These are phyloP conservation scores for Aspergillus chevalieri DNA, from an alignment of 2,329 filamentous ascomycete genomes.

Conservation along the genomic window DNA sequence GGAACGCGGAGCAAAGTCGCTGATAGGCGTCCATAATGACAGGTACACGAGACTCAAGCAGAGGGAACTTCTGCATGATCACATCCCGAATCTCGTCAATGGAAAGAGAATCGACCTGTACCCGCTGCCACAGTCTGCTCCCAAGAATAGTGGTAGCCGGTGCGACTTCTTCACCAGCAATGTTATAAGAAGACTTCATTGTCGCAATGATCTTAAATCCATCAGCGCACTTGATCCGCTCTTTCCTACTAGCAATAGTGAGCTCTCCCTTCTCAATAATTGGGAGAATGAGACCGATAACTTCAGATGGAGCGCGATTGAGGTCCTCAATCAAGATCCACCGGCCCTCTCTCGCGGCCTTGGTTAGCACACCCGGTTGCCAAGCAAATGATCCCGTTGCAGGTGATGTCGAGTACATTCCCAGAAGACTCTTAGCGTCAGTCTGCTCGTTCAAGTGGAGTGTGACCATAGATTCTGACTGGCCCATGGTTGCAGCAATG, in stretches of 20 bases:
- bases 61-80: conserved; percentile 63
- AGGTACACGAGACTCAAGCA: conserved; percentile 53
- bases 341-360: conserved; percentile 84
- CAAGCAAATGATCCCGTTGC: conserved; percentile 86
- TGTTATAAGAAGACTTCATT: conserved; percentile 63
- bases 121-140: conserved; percentile 74
- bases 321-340: conserved; percentile 98
- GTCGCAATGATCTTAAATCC: conserved; percentile 91
- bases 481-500: conserved; percentile 71
- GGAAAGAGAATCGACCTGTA: conserved; percentile 62
- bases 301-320: conserved; percentile 87
- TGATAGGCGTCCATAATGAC: conserved; percentile 54
- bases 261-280: conserved; percentile 90
- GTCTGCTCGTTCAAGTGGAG: conserved; percentile 97
- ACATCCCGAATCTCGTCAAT: conserved; percentile 68
- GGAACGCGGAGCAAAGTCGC: conserved; percentile 35
- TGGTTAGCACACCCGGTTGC: conserved; percentile 87
- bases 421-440: conserved; percentile 91
- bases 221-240: conserved; percentile 72
- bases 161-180: conserved; percentile 63
- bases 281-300: conserved; percentile 86
- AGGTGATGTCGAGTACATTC: conserved; percentile 84
- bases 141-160: conserved; percentile 69
- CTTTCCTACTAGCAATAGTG: conserved; percentile 79
- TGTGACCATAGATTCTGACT: conserved; percentile 78